These are phyloP conservation scores for Cyberlindnera suaveolens DNA, from an alignment of 805 yeast species.

Conservation along the genomic window DNA sequence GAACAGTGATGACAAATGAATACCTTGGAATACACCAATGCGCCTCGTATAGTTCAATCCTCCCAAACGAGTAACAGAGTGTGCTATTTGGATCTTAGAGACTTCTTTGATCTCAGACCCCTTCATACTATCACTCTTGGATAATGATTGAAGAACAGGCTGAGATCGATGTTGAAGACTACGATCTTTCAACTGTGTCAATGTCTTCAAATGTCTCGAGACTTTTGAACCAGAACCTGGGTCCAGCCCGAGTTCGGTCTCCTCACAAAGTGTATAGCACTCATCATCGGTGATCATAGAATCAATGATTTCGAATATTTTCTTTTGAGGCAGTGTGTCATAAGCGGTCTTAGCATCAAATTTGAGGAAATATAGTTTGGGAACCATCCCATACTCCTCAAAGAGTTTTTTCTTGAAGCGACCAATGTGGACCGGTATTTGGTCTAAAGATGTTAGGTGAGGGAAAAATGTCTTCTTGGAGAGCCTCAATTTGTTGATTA, in stretches of 20 bases:
- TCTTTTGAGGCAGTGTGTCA: constrained; percentile 56
- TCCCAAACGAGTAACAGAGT: constrained; percentile 38
- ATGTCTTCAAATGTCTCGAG: neutral
- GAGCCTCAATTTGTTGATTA: constrained; percentile 30
- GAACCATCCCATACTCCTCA: constrained; percentile 22
- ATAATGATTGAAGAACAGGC: neutral
- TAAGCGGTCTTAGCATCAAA: constrained; percentile 76
- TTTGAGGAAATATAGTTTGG: constrained; percentile 46
- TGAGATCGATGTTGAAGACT: too few relatives aligned
- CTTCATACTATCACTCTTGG: constrained; percentile 24
- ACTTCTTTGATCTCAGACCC: constrained; percentile 40
- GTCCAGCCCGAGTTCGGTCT: neutral
- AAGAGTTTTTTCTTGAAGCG: constrained; percentile 30
- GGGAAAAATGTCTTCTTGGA: constrained; percentile 23
- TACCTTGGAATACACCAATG: constrained; percentile 81
- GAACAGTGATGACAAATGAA: constrained; percentile 64
- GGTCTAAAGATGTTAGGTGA: constrained; percentile 36
- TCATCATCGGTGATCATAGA: constrained; percentile 24
- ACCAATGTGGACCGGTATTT: constrained; percentile 35
- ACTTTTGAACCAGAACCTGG: too few relatives aligned
- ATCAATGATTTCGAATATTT: constrained; percentile 31
- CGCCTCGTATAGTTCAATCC: constrained; percentile 39
- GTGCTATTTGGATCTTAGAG: constrained; percentile 46
- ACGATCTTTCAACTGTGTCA: neutral
- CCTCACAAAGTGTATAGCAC: constrained; percentile 5